Base-by-base conservation (phyloP, 805 yeast genomes). In the Yarrowia sp. region DNA sequence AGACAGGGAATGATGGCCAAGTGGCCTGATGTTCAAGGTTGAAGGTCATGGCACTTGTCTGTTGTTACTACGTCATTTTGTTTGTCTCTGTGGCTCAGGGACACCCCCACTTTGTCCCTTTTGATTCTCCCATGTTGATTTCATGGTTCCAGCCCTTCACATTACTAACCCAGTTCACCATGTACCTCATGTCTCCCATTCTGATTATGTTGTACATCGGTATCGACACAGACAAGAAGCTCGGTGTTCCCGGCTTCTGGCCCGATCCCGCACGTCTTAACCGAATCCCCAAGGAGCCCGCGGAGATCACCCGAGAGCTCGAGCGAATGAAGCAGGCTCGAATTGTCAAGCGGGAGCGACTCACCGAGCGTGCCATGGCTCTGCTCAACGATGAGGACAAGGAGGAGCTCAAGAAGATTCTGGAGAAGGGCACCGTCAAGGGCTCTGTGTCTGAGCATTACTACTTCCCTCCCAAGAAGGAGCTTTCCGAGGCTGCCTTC, bases 181-280 rank as follows among this genome's bases (percentile, higher is more conserved):
- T 92, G 72, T 92, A 89, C 74, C 83, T 92, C 48, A 78, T 91
- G 70, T 85, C 96, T 0, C 98, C 98, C 0, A 89, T 92, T 52
- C 82, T 84, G n/a, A 88, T 91, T 72, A 92, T 92, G 98, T 88
- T 90, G 76, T 92, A 88, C 71, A 92, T 91, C 49, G 98, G 98
- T 73, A 83, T 88, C 41, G 92, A 92, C 71, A 88, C 98, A 1
- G 96, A 92, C 75, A 84, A 81, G 70, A 92, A 91, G 78, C 85
- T 92, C 75, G 90, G 91, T 72, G 86, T 92, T 54, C 96, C 96
- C 9, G 97, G 97, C 21, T 92, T 90, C 77, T 92, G 97, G 96
- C 98, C 98, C 2, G 98, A 92, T 74, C 97, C 97, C 44, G 88
- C 89, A 44, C 88, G 97, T 2, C 81, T 91, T 69, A 92, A 92